Evolutionary conservation across 257 asterid genomes (phyloP).

Genomic region (Plantago ovata): DNA sequence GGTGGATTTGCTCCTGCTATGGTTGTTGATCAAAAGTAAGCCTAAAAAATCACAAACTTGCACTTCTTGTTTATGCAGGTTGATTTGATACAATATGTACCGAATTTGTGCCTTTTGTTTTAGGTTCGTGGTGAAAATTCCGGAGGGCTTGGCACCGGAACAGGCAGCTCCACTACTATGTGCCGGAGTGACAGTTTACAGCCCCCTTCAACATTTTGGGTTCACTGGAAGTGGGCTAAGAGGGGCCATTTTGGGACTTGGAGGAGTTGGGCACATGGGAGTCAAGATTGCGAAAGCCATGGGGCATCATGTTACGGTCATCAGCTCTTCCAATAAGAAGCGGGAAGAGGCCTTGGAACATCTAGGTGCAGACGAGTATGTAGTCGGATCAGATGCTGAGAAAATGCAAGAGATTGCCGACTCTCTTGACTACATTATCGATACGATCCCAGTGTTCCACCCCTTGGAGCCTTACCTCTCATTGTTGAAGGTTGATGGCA

Average conservation of each 20-base stretch:
- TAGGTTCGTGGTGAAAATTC: constrained; percentile 87
- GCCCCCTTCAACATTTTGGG: constrained; percentile 84
- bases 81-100: not conserved
- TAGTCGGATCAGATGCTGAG: constrained; percentile 63
- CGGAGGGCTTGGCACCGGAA: constrained; percentile 81
- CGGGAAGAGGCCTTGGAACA: constrained; percentile 72
- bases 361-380: constrained; percentile 83
- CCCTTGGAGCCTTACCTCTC: constrained; percentile 86
- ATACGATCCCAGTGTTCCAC: constrained; percentile 76
- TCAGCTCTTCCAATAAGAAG: constrained; percentile 82
- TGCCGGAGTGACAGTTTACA: constrained; percentile 87
- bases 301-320: constrained; percentile 85
- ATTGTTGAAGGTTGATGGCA: constrained; percentile 76
- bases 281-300: constrained; percentile 90
- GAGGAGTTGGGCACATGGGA: constrained; percentile 99
- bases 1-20: constrained; percentile 82
- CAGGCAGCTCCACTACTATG: constrained; percentile 93
- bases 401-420: constrained; percentile 59
- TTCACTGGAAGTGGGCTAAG: constrained; percentile 56
- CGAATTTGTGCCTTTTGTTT: not conserved
- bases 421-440: constrained; percentile 81
- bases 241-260: constrained; percentile 84
- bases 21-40: constrained; percentile 89
- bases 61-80: not conserved
- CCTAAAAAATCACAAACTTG: not conserved